Percentiles rank a stretch among this genome's conserved stretches.
Conservation (phyloP, 2,329 filamentous ascomycete genomes). For the Venturia asperata region DNA sequence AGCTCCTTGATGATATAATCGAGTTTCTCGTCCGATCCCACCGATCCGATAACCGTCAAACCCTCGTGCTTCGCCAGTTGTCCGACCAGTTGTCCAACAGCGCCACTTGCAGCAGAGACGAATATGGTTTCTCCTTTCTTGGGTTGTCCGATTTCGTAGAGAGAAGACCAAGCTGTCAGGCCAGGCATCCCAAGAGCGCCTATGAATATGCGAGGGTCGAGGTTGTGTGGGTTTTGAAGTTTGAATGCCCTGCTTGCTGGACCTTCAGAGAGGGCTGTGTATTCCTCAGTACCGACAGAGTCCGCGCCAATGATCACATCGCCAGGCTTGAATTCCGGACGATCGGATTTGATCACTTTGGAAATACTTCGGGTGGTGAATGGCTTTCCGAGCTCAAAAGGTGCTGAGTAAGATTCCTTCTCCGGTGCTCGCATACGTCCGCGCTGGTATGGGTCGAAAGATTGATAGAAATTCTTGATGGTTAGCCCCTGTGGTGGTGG, state of each 20-base stretch:
- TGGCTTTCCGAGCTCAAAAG: slow-evolving; percentile 56
- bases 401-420: slow-evolving; percentile 59
- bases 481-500: slow-evolving; percentile 60
- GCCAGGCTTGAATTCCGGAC: slow-evolving; percentile 54
- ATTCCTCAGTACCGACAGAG: slow-evolving; percentile 58
- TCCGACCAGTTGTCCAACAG: slow-evolving; percentile 75
- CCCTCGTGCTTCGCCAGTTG: slow-evolving; percentile 79
- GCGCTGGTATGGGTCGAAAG: slow-evolving; percentile 79
- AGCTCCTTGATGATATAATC: slow-evolving; percentile 65
- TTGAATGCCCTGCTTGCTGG: slow-evolving; percentile 42
- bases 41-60: slow-evolving; percentile 69
- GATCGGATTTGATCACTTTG: slow-evolving; percentile 65
- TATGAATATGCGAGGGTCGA: slow-evolving; percentile 62
- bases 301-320: slow-evolving; percentile 54
- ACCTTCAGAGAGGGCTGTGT: slow-evolving; percentile 50
- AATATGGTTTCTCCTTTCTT: slow-evolving; percentile 77
- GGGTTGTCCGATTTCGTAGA: slow-evolving; percentile 68
- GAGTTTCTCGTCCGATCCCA: slow-evolving; percentile 72
- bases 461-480: slow-evolving; percentile 64
- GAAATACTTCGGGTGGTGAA: slow-evolving; percentile 58
- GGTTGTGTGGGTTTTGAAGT: slow-evolving; percentile 61
- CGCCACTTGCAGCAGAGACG: slow-evolving; percentile 70
- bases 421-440: slow-evolving; percentile 64
- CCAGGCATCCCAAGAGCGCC: slow-evolving; percentile 75
- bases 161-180: slow-evolving; percentile 64